Conservation (phyloP, 2,329 filamentous ascomycete genomes). For the Trichophaea hybrida region DNA sequence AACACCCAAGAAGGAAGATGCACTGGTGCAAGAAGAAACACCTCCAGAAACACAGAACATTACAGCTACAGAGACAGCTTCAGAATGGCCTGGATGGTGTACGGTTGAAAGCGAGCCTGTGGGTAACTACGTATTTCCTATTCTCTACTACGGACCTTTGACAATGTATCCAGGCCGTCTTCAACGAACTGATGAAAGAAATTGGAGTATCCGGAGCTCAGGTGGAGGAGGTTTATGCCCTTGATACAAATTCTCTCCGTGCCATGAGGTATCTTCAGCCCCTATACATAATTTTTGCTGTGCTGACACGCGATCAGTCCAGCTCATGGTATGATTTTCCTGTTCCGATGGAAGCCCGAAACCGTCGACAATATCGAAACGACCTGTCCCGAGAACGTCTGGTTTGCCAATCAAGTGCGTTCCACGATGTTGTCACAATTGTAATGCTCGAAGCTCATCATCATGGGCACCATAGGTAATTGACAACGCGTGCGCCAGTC, state of each 20-base stretch:
- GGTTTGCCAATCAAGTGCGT: constrained; percentile 81
- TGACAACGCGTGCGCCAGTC: constrained; percentile 77
- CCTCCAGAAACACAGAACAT: background rate
- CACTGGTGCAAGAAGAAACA: background rate
- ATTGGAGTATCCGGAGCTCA: constrained; percentile 61
- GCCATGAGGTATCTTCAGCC: constrained; percentile 42
- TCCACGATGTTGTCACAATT: no score
- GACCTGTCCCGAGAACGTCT: constrained; percentile 51
- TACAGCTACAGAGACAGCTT: background rate
- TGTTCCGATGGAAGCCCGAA: constrained; percentile 55
- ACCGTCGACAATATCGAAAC: constrained; percentile 39
- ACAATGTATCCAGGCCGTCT: constrained; percentile 47
- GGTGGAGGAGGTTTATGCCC: constrained; percentile 59
- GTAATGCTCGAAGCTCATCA: background rate
- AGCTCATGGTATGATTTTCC: constrained; percentile 74
- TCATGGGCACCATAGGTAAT: constrained; percentile 44
- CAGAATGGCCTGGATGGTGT: constrained; percentile 23
- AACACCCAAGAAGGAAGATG: background rate
- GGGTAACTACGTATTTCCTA: background rate
- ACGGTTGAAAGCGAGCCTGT: constrained; percentile 25
- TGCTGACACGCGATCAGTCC: constrained; percentile 36
- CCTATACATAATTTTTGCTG: background rate
- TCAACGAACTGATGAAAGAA: constrained; percentile 69
- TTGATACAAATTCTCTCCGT: constrained; percentile 53
- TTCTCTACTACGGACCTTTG: background rate